Conservation (phyloP, 2,329 filamentous ascomycete genomes). For the Hypoxylon sp. region DNA sequence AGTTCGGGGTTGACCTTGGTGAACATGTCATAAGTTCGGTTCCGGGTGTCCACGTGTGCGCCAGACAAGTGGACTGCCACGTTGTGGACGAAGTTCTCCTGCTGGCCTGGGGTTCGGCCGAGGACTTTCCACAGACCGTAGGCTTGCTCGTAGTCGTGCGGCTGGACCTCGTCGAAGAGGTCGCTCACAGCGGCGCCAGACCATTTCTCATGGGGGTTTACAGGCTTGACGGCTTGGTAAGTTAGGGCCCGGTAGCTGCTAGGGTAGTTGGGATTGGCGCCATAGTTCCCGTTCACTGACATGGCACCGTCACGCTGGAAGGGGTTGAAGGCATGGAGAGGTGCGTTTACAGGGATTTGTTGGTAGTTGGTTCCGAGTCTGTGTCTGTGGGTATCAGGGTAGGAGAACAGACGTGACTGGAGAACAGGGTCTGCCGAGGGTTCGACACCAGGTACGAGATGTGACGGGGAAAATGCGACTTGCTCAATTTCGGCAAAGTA, state of each 20-base stretch:
- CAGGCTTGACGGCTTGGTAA: conserved; percentile 58
- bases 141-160: conserved; percentile 60
- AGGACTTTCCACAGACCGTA: conserved; percentile 63
- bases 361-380: conserved; percentile 74
- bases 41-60: conserved; percentile 66
- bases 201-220: conserved; percentile 62
- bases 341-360: conserved; percentile 72
- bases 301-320: conserved; percentile 81
- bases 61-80: conserved; percentile 67
- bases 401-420: conserved; percentile 71
- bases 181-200: conserved; percentile 58
- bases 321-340: conserved; percentile 70
- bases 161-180: conserved; percentile 60
- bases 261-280: conserved; percentile 69
- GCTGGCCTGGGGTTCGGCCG: conserved; percentile 65
- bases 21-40: conserved; percentile 73
- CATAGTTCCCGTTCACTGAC: conserved; percentile 75
- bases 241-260: conserved; percentile 62
- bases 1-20: conserved; percentile 65
- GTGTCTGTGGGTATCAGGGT: conserved; percentile 73
- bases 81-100: conserved; percentile 71
- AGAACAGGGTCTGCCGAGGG: conserved; percentile 73
- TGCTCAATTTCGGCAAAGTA: conserved; percentile 79
- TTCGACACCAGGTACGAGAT: conserved; percentile 73
- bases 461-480: conserved; percentile 73